phyloP scores from a whole-genome alignment of 2,329 filamentous ascomycete species.

The Colletotrichum sp. region DNA sequence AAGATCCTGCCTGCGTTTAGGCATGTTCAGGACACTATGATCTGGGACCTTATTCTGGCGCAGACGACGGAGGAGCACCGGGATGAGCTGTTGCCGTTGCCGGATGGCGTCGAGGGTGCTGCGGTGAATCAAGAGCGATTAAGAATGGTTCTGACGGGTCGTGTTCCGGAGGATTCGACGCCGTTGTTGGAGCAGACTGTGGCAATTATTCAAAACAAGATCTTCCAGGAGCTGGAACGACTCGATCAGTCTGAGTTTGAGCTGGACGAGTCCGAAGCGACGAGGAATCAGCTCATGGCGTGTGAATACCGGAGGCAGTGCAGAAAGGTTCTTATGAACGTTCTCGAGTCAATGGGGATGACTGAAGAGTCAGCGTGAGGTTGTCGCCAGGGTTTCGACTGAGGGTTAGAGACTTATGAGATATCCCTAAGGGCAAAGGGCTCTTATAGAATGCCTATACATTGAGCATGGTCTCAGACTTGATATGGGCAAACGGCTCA shows the following conservation, averaged over 20 bases:
- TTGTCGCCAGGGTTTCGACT: fast-evolving
- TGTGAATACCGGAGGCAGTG: constrained; percentile 55
- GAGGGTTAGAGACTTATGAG: fast-evolving
- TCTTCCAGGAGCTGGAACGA: constrained; percentile 47
- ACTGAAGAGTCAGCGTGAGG: background rate
- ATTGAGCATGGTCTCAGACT: background rate
- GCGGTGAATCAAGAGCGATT: constrained; percentile 26
- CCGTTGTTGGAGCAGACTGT: constrained; percentile 38
- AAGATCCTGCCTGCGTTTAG: constrained; percentile 45
- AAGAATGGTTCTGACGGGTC: constrained; percentile 35
- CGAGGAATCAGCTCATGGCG: constrained; percentile 53
- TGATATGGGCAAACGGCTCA: background rate
- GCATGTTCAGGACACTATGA: constrained; percentile 58
- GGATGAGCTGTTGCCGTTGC: constrained; percentile 29
- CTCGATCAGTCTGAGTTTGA: constrained; percentile 53
- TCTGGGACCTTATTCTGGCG: constrained; percentile 52
- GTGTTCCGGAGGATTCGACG: constrained; percentile 30
- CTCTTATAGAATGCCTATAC: background rate
- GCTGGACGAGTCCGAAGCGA: constrained; percentile 45
- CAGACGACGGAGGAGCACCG: constrained; percentile 39
- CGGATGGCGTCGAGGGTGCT: constrained; percentile 7
- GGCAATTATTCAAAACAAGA: constrained; percentile 47
- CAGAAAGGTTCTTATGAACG: constrained; percentile 50
- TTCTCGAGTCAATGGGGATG: constrained; percentile 42
- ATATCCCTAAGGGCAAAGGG: background rate